Conservation (phyloP, 176 grass and related monocot genomes). For the Zoysia japonica region DNA sequence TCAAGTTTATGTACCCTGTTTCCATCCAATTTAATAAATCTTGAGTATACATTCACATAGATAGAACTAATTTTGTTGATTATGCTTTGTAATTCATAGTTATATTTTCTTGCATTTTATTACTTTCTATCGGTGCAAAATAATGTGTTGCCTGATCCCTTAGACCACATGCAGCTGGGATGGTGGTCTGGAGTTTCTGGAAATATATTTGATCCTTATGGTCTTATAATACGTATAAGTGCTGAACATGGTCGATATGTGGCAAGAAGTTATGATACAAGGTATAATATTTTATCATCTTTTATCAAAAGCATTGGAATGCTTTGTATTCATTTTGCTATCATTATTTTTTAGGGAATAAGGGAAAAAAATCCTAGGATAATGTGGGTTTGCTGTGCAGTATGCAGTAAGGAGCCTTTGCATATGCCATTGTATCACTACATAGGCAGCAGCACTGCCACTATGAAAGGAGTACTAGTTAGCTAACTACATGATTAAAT, state of each 20-base stretch:
- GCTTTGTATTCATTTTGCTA: slow-evolving; percentile 3
- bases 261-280: slow-evolving; percentile 86
- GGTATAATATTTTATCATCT: slow-evolving; percentile 36
- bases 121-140: slow-evolving; percentile 41
- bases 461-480: background rate
- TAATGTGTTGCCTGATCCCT: slow-evolving; percentile 41
- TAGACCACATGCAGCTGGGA: slow-evolving; percentile 69
- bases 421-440: slow-evolving; percentile 2
- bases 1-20: slow-evolving; percentile 12
- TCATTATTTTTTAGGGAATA: background rate
- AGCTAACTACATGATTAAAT: slow-evolving; percentile 8
- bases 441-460: background rate
- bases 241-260: slow-evolving; percentile 87
- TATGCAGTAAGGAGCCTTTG: background rate
- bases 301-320: background rate
- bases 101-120: slow-evolving; percentile 24
- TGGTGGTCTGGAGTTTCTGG: slow-evolving; percentile 96
- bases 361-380: slow-evolving; percentile 3
- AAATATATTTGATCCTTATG: slow-evolving; percentile 77
- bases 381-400: background rate
- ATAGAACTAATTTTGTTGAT: background rate
- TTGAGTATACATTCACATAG: background rate
- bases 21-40: slow-evolving; percentile 13
- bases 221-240: slow-evolving; percentile 78
- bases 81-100: slow-evolving; percentile 18